Percentiles rank a stretch among this genome's conserved stretches.
phyloP scores from a whole-genome alignment of 768 basidiomycete genomes.

The Holtermannia corniformis region DNA sequence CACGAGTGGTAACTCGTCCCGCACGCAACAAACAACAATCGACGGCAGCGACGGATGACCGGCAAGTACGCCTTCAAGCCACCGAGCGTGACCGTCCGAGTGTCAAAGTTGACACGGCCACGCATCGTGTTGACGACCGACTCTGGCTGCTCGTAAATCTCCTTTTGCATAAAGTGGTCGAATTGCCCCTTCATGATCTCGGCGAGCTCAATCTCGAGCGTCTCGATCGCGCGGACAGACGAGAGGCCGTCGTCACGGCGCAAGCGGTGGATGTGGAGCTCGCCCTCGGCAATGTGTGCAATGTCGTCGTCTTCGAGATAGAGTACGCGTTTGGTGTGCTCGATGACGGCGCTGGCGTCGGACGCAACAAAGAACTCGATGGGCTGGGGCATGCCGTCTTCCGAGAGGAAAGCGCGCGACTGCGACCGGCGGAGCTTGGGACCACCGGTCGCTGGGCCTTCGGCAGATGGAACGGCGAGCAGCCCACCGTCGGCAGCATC shows the following conservation, averaged over 20 bases:
- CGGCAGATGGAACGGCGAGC: constrained; percentile 56
- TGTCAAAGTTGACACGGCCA: constrained; percentile 98
- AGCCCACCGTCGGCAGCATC: constrained; percentile 45
- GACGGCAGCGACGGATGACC: constrained; percentile 86
- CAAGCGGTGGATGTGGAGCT: constrained; percentile 96
- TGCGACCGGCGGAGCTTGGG: constrained; percentile 81
- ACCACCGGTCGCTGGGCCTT: constrained; percentile 45
- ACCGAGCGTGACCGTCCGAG: constrained; percentile 80
- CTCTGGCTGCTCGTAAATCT: constrained; percentile 96
- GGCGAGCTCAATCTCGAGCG: constrained; percentile 95
- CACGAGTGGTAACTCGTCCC: constrained; percentile 98
- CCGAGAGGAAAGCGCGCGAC: constrained; percentile 95
- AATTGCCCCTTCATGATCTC: constrained; percentile 99
- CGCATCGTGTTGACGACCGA: constrained; percentile 99
- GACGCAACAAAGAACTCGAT: constrained; percentile 99
- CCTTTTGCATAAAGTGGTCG: constrained; percentile 99
- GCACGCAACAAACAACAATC: constrained; percentile 96
- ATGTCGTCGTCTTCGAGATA: constrained; percentile 99
- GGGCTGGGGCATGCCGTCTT: constrained; percentile 95
- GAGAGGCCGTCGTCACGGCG: constrained; percentile 69
- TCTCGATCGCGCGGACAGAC: constrained; percentile 88
- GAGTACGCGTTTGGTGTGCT: constrained; percentile 97
- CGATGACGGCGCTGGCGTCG: constrained; percentile 89
- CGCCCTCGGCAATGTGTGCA: constrained; percentile 91
- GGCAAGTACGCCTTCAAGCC: constrained; percentile 90